Evolutionary conservation across 2,329 filamentous ascomycete genomes (phyloP).

Genomic region (Cladosporium sp.): DNA sequence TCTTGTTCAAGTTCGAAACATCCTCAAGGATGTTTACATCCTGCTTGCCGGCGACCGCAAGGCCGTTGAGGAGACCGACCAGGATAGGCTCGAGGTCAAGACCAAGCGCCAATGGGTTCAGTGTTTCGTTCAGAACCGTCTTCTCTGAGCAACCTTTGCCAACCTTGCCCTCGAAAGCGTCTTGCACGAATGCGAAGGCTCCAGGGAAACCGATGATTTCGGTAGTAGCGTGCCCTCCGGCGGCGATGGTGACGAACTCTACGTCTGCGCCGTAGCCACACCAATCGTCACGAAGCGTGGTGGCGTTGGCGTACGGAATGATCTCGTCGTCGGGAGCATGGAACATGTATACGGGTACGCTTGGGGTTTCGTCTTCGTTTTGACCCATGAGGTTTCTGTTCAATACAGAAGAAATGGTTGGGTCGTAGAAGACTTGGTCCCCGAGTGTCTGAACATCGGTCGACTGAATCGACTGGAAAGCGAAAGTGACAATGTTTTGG

Average conservation of each 20-base stretch:
- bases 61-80: conserved; percentile 19
- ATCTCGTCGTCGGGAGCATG: conserved; percentile 26
- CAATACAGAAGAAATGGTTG: conserved; percentile 19
- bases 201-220: conserved; percentile 24
- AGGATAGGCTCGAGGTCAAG: conserved; percentile 25
- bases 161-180: conserved; percentile 23
- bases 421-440: conserved; percentile 21
- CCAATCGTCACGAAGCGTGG: conserved; percentile 23
- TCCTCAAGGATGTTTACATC: conserved; percentile 19
- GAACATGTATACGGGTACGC: conserved; percentile 26
- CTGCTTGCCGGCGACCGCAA: conserved; percentile 17
- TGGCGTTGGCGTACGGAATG: conserved; percentile 27
- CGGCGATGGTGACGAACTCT: conserved; percentile 23
- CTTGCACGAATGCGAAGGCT: conserved; percentile 22
- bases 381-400: conserved; percentile 22
- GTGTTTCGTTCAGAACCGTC: conserved; percentile 17
- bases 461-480: conserved; percentile 10
- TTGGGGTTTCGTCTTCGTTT: conserved; percentile 21
- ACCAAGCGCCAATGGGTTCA: conserved; percentile 24
- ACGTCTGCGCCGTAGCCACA: conserved; percentile 26
- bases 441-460: conserved; percentile 14
- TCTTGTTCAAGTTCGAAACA: conserved; percentile 4
- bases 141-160: conserved; percentile 18
- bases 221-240: conserved; percentile 25
- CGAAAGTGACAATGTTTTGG: conserved; percentile 22